Conservation (phyloP, 2,329 filamentous ascomycete species). For the Geosmithia flava region DNA sequence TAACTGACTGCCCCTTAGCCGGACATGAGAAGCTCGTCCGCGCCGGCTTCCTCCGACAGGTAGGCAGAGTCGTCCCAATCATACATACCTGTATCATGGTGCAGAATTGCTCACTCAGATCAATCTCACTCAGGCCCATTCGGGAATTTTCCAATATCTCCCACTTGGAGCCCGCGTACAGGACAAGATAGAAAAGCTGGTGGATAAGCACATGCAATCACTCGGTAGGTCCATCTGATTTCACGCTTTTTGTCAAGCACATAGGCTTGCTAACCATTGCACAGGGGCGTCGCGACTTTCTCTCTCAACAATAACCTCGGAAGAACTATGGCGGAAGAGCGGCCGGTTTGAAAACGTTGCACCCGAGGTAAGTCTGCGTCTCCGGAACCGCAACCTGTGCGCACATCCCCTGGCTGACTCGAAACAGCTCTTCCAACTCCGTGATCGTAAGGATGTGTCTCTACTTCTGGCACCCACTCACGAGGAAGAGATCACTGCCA, state of each 20-base stretch:
- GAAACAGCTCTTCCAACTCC: slow-evolving; percentile 61
- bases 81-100: background rate
- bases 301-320: slow-evolving; percentile 74
- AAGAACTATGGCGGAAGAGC: slow-evolving; percentile 71
- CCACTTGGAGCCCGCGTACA: slow-evolving; percentile 80
- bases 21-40: slow-evolving; percentile 55
- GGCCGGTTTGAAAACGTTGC: slow-evolving; percentile 63
- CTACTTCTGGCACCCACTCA: slow-evolving; percentile 86
- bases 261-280: slow-evolving; percentile 1
- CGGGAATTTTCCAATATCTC: slow-evolving; percentile 85
- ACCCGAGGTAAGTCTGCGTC: slow-evolving; percentile 47
- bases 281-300: slow-evolving; percentile 68
- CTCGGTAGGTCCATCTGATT: slow-evolving; percentile 36
- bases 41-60: slow-evolving; percentile 64
- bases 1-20: slow-evolving; percentile 25
- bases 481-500: slow-evolving; percentile 84
- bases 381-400: background rate
- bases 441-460: slow-evolving; percentile 62
- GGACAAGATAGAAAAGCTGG: slow-evolving; percentile 71
- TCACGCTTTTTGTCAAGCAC: slow-evolving; percentile 2
- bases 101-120: no score
- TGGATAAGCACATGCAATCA: slow-evolving; percentile 79
- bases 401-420: slow-evolving; percentile 9
- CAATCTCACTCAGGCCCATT: slow-evolving; percentile 54
- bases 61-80: slow-evolving; percentile 15